These are phyloP conservation scores for Cudoniella acicularis DNA, from an alignment of 495 filamentous ascomycete species.

Conservation along the genomic window DNA sequence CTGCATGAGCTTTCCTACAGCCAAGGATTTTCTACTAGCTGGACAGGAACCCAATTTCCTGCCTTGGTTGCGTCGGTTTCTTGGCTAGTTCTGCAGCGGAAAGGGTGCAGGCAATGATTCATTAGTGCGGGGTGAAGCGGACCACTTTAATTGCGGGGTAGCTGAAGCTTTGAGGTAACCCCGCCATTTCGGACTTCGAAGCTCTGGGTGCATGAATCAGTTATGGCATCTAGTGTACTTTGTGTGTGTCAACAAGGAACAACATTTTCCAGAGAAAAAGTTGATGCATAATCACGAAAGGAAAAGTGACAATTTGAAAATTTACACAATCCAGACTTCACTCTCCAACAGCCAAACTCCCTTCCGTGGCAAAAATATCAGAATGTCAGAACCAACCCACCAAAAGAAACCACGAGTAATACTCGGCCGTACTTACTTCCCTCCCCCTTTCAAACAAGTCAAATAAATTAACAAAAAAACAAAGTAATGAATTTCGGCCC, in stretches of 20 bases:
- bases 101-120: background rate
- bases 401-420: background rate
- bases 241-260: background rate
- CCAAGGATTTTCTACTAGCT: background rate
- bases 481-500: conserved; percentile 57
- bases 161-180: background rate
- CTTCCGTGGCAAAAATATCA: too few species aligned
- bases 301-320: background rate
- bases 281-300: too few species aligned
- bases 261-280: too few species aligned
- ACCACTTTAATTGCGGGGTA: background rate
- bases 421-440: background rate
- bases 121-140: background rate
- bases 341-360: background rate
- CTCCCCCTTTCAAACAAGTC: background rate
- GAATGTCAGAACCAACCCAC: background rate
- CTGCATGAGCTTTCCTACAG: too few species aligned
- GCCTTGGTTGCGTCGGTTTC: background rate
- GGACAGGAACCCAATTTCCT: background rate
- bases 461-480: background rate
- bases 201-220: background rate
- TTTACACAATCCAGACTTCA: background rate
- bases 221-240: background rate
- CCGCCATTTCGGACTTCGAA: background rate
- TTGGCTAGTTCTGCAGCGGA: background rate